Conservation (phyloP, 441 rosid genomes). For the Omphalea diandra region DNA sequence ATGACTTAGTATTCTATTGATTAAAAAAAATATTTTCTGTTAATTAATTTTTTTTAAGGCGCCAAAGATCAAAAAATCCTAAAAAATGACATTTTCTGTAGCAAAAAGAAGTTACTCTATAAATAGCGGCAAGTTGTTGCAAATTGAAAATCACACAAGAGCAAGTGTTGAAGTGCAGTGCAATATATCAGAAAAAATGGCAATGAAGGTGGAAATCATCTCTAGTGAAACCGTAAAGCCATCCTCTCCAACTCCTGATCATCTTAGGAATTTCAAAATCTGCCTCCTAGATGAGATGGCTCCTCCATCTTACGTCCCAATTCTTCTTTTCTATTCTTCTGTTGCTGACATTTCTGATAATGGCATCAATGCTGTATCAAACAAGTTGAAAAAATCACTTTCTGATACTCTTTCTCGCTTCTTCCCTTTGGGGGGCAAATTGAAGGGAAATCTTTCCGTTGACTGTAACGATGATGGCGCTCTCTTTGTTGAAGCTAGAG, state of each 20-base stretch:
- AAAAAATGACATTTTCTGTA: neutral
- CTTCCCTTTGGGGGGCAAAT: slow-evolving; percentile 15
- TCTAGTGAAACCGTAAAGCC: slow-evolving; percentile 31
- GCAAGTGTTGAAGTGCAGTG: neutral
- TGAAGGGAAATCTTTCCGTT: slow-evolving; percentile 17
- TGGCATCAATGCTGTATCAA: neutral
- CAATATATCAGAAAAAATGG: neutral
- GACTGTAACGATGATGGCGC: slow-evolving; percentile 30
- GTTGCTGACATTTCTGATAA: neutral
- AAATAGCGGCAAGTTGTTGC: neutral
- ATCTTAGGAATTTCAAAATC: slow-evolving; percentile 26
- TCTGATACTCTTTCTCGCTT: slow-evolving; percentile 17
- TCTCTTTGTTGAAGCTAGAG: slow-evolving; percentile 23
- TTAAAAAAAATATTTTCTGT: too few species aligned
- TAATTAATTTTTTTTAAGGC: neutral
- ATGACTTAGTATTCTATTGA: too few species aligned
- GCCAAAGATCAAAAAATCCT: neutral
- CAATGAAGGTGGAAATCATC: slow-evolving; percentile 26
- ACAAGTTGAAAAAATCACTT: slow-evolving; percentile 17
- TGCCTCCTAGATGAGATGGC: slow-evolving; percentile 35
- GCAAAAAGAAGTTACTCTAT: neutral
- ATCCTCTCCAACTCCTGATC: slow-evolving; percentile 27
- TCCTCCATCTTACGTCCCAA: slow-evolving; percentile 27
- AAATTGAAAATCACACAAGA: neutral
- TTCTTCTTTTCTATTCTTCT: slow-evolving; percentile 27